Percentiles rank a stretch among this genome's conserved stretches.
Conservation (phyloP, 768 basidiomycete genomes). For the Trametes villosa region DNA sequence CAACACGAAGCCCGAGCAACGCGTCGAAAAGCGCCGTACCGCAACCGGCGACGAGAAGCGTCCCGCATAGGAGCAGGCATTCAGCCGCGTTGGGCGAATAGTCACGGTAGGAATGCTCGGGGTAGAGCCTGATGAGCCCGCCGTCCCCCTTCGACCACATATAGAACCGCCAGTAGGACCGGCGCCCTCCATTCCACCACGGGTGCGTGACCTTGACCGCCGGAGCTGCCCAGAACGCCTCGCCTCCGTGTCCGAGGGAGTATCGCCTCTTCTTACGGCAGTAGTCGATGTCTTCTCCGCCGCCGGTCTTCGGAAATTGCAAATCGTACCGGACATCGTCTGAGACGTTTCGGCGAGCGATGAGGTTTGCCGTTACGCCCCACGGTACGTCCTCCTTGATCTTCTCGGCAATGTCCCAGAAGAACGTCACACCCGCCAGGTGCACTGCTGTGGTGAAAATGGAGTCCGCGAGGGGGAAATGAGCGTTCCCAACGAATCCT, state of each 20-base stretch:
- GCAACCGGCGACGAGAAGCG: not conserved
- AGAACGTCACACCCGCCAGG: conserved; percentile 60
- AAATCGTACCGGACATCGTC: conserved; percentile 52
- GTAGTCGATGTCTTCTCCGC: conserved; percentile 67
- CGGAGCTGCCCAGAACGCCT: conserved; percentile 55
- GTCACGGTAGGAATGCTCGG: conserved; percentile 50
- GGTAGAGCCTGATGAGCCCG: conserved; percentile 51
- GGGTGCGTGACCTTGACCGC: conserved; percentile 56
- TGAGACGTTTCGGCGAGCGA: conserved; percentile 48
- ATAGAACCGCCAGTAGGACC: conserved; percentile 56
- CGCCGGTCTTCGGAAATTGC: conserved; percentile 63
- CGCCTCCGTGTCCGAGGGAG: conserved; percentile 37
- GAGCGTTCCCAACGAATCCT: conserved; percentile 57
- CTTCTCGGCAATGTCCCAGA: conserved; percentile 64
- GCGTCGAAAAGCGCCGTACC: not conserved
- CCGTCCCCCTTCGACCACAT: conserved; percentile 66
- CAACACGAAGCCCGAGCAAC: not conserved
- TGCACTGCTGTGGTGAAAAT: conserved; percentile 60
- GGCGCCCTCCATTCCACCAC: conserved; percentile 55
- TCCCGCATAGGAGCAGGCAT: conserved; percentile 33
- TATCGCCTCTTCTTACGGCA: conserved; percentile 51
- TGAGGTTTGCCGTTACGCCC: conserved; percentile 66
- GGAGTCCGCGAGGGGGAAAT: conserved; percentile 51
- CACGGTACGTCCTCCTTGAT: conserved; percentile 50
- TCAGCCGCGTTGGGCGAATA: conserved; percentile 56